These are phyloP conservation scores for Fraxinus xanthoxyloides DNA, from an alignment of 305 asterid species.

Conservation along the genomic window DNA sequence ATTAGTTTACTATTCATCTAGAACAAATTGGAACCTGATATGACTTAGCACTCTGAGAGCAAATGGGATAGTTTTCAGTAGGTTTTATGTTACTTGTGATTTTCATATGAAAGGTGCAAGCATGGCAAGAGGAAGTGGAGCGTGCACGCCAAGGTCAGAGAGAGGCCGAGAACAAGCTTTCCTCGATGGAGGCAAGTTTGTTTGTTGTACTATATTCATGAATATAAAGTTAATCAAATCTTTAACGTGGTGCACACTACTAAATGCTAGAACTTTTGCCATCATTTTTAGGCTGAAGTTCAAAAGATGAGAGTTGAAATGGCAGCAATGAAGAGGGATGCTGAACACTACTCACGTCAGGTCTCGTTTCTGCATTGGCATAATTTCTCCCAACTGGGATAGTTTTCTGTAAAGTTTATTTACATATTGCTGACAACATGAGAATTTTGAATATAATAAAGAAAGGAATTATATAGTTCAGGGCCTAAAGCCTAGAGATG, in stretches of 20 bases:
- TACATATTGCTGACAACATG: background rate
- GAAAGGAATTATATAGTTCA: constrained; percentile 2
- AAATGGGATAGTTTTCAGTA: background rate
- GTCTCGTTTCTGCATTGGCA: constrained; percentile 30
- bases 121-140: constrained; percentile 99
- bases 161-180: constrained; percentile 93
- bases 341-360: constrained; percentile 98
- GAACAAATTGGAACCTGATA: constrained; percentile 7
- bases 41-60: constrained; percentile 15
- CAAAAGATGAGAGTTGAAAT: constrained; percentile 98
- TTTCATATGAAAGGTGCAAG: constrained; percentile 67
- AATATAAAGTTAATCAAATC: constrained; percentile 19
- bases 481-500: constrained; percentile 12
- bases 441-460: background rate
- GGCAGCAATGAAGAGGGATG: constrained; percentile 99
- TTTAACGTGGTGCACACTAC: constrained; percentile 8
- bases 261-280: constrained; percentile 14
- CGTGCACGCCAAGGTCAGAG: constrained; percentile 95
- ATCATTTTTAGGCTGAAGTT: constrained; percentile 72
- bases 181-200: constrained; percentile 89
- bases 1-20: background rate
- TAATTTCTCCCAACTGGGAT: background rate
- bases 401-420: background rate
- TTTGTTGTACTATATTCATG: constrained; percentile 1
- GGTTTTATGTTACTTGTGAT: constrained; percentile 29